Evolutionary conservation across 2,329 filamentous ascomycete species (phyloP), one percentile per base, ranked within the genome.

Genomic region (Trichoderma lentiforme): DNA sequence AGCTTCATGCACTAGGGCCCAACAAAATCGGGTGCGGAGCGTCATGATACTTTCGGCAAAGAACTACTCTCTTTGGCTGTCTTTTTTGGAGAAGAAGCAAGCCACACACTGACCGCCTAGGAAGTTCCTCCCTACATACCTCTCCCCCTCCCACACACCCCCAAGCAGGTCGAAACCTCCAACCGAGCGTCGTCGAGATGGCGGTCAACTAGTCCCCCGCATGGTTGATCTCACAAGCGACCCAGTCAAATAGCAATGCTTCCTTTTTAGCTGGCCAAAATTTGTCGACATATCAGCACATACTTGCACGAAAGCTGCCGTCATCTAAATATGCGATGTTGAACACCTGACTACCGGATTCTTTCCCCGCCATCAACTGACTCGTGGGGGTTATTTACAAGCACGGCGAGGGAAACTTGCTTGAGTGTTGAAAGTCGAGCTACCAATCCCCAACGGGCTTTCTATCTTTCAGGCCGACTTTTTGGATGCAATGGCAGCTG

Each of bases 1-100:
- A 43, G 51, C 51, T 74, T 75, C 76, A 78, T 78, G 76, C 74
- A 74, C 72, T 72, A 74, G 39, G 77, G 72, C 75, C 78, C 75
- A 77, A 77, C 73, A 65, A 76, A 62, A 57, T 53, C 36, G 26
- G 28, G 15, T 70, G 56, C 32, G 63, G 63, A 66, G 65, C n/a
- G 24, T 72, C 57, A 51, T 62, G 28, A 62, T 28, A 36, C 12
- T 43, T 61, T 71, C 21, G 66, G 28, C 39, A 36, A n/a, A 51
- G 36, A 12, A n/a, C 34, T 21, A 12, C 39, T 30, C 2, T 61
- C 47, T 51, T 63, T 63, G 60, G 39, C 30, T 51, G 53, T 14
- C 39, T 28, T 39, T 69, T 39, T 67, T 58, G 51, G 64, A 60
- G 53, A 69, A 60, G 9, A 60, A 12, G 18, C 56, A 26, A 30